Percentiles rank a stretch among this genome's conserved stretches.
Conservation (phyloP, 495 filamentous ascomycete species). For the Penicillium antarcticum region DNA sequence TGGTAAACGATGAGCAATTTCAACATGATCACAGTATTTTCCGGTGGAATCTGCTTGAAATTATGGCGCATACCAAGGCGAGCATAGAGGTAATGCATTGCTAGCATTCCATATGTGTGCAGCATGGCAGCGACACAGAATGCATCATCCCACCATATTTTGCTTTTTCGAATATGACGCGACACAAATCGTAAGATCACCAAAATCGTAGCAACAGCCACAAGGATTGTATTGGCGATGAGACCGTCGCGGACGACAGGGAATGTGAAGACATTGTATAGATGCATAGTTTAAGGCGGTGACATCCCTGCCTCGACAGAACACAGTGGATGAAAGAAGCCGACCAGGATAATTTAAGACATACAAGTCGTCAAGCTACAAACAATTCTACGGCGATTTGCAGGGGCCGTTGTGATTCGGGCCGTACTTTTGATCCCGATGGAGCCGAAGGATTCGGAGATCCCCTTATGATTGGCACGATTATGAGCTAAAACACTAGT, state of each 20-base stretch:
- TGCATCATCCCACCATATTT: constrained; percentile 24
- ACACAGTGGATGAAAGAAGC: no score
- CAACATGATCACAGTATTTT: constrained; percentile 16
- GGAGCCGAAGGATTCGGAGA: not conserved
- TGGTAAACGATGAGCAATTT: constrained; percentile 25
- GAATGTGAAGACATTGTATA: constrained; percentile 19
- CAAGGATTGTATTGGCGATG: constrained; percentile 22
- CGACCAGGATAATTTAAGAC: no score
- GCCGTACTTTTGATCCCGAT: not conserved
- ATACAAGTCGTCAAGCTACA: no score
- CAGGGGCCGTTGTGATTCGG: not conserved
- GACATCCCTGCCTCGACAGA: constrained; percentile 3
- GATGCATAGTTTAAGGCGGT: constrained; percentile 6
- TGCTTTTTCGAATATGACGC: constrained; percentile 8
- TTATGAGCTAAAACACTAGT: not conserved
- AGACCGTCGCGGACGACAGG: constrained; percentile 18
- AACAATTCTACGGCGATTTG: no score
- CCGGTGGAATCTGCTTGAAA: constrained; percentile 7
- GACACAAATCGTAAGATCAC: constrained; percentile 18
- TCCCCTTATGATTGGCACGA: not conserved
- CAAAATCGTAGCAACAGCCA: constrained; percentile 10
- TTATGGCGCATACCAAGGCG: constrained; percentile 20
- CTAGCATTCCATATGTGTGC: constrained; percentile 23
- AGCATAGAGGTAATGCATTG: constrained; percentile 21
- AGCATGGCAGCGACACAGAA: constrained; percentile 8